A percentile compares a stretch with the other conserved stretches of the same genome.
These are phyloP conservation scores for Amphibolis antarctica DNA, from an alignment of 106 monocot species.

Conservation along the genomic window DNA sequence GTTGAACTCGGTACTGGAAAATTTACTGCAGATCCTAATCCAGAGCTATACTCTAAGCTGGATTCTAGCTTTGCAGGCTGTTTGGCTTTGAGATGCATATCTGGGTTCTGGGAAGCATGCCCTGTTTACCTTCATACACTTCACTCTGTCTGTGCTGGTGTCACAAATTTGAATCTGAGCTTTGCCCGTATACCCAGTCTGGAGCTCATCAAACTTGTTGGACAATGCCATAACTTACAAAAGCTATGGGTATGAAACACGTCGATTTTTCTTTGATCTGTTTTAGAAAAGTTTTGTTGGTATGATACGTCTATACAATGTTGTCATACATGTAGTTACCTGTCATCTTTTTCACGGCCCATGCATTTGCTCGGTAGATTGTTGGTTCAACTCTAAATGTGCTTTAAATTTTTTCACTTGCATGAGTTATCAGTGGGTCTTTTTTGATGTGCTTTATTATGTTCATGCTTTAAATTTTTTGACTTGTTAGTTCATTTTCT, in stretches of 20 bases:
- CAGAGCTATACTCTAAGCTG: conserved; percentile 48
- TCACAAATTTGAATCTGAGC: conserved; percentile 66
- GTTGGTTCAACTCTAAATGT: too few relatives aligned
- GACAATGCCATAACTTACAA: conserved; percentile 42
- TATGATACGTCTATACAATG: too few relatives aligned
- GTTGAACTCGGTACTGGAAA: conserved; percentile 66
- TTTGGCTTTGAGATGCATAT: conserved; percentile 45
- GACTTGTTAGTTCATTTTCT: neutral
- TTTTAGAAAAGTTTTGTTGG: too few relatives aligned
- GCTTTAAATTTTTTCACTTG: too few relatives aligned
- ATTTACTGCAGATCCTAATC: conserved; percentile 27
- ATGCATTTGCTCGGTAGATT: too few relatives aligned
- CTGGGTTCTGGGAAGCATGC: conserved; percentile 60
- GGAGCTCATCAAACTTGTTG: conserved; percentile 50
- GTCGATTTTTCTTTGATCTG: too few relatives aligned
- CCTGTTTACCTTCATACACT: conserved; percentile 53
- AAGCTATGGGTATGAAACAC: conserved; percentile 49
- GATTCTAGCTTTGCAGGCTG: conserved; percentile 49
- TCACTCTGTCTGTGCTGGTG: conserved; percentile 47
- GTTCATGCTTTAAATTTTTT: too few relatives aligned
- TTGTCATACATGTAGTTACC: too few relatives aligned
- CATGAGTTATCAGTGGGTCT: too few relatives aligned
- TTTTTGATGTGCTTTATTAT: too few relatives aligned
- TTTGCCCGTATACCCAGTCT: conserved; percentile 37
- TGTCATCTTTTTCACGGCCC: too few relatives aligned